Conservation (phyloP, 768 basidiomycete genomes). For the Boletus huronensis region DNA sequence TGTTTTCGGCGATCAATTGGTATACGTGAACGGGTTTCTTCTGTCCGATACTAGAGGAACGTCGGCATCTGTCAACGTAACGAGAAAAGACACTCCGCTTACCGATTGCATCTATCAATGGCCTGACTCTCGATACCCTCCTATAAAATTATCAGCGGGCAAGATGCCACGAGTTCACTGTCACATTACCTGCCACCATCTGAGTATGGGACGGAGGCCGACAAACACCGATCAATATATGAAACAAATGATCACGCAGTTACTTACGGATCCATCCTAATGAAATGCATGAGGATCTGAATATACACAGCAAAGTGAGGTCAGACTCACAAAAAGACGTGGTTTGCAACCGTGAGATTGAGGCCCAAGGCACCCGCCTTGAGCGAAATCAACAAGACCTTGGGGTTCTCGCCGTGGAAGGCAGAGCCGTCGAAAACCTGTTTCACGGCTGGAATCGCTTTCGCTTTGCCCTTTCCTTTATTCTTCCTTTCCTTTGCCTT, state of each 20-base stretch:
- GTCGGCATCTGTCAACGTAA: conserved; percentile 2
- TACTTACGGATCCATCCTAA: conserved; percentile 80
- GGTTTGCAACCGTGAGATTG: conserved; percentile 86
- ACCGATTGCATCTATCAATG: conserved; percentile 76
- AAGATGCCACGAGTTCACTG: background rate
- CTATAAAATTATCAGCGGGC: conserved; percentile 29
- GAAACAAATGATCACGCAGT: background rate
- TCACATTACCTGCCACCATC: conserved; percentile 70
- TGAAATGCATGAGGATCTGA: conserved; percentile 7
- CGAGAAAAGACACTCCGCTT: conserved; percentile 6
- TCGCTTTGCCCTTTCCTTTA: conserved; percentile 38
- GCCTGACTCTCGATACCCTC: conserved; percentile 86
- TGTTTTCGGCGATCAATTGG: conserved; percentile 86
- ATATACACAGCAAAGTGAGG: background rate
- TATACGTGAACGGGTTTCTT: conserved; percentile 81
- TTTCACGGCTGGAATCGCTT: conserved; percentile 14
- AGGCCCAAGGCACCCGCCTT: conserved; percentile 85
- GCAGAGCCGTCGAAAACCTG: conserved; percentile 18
- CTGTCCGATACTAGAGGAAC: conserved; percentile 62
- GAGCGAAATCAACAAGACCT: conserved; percentile 82
- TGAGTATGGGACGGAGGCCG: conserved; percentile 22
- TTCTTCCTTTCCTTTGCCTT: conserved; percentile 36
- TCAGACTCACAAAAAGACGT: conserved; percentile 68
- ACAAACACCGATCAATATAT: conserved; percentile 14
- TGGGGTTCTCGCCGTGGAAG: conserved; percentile 49